These are phyloP conservation scores for Articulospora tetracladia DNA, from an alignment of 495 filamentous ascomycete species.

Conservation along the genomic window DNA sequence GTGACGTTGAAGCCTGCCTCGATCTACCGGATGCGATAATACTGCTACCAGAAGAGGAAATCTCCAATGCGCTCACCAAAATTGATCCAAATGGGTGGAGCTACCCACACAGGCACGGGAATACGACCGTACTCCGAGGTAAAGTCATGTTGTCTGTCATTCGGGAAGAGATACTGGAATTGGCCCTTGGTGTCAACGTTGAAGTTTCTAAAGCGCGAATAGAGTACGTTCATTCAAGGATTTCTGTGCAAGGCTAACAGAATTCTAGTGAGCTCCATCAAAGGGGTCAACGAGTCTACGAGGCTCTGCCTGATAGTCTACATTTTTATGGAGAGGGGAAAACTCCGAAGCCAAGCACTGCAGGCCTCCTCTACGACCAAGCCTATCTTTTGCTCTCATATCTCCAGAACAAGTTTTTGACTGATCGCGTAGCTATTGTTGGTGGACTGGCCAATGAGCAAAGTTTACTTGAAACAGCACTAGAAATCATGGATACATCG, in stretches of 20 bases:
- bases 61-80: conserved; percentile 3
- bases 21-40: conserved; percentile 15
- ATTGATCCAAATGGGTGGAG: conserved; percentile 22
- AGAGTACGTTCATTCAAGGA: conserved; percentile 8
- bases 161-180: conserved; percentile 24
- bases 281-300: conserved; percentile 2
- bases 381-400: conserved; percentile 11
- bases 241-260: not conserved
- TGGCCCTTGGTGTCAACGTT: conserved; percentile 20
- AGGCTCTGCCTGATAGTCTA: conserved; percentile 14
- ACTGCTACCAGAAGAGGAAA: conserved; percentile 7
- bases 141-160: conserved; percentile 8
- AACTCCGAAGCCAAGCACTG: conserved; percentile 12
- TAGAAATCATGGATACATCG: conserved; percentile 22
- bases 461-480: conserved; percentile 17
- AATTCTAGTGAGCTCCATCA: conserved; percentile 15
- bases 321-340: conserved; percentile 13
- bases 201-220: conserved; percentile 11
- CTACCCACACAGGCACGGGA: not conserved
- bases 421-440: conserved; percentile 21
- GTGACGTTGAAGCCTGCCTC: conserved; percentile 15
- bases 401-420: conserved; percentile 21
- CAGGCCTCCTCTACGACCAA: conserved; percentile 10
- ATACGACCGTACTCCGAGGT: conserved; percentile 7
- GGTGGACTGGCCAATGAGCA: conserved; percentile 15